These are phyloP conservation scores for Stachybotrys chartarum DNA, from an alignment of 2,329 filamentous ascomycete genomes.

Conservation along the genomic window DNA sequence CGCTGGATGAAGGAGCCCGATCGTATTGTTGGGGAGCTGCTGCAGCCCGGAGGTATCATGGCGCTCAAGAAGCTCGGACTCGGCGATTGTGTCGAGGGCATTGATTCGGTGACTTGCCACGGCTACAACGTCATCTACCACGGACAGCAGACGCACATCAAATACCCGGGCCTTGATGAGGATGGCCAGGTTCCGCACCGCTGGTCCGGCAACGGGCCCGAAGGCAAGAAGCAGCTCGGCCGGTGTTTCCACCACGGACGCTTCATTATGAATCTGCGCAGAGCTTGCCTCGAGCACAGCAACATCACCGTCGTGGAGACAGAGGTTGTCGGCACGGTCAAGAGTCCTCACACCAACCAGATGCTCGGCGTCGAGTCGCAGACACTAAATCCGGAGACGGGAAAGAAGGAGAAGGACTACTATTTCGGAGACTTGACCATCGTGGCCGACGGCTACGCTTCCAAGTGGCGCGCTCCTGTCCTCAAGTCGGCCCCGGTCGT, in stretches of 20 bases:
- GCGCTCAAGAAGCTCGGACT: conserved; percentile 78
- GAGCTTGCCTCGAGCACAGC: conserved; percentile 63
- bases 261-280: conserved; percentile 77
- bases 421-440: conserved; percentile 89
- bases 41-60: conserved; percentile 85
- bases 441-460: conserved; percentile 85
- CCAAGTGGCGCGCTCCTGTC: conserved; percentile 80
- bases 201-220: conserved; percentile 26
- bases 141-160: conserved; percentile 63
- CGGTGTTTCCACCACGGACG: conserved; percentile 88
- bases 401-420: conserved; percentile 55
- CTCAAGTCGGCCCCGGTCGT: conserved; percentile 60
- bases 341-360: conserved; percentile 58
- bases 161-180: conserved; percentile 63
- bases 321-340: conserved; percentile 70
- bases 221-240: conserved; percentile 51
- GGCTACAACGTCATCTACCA: conserved; percentile 88
- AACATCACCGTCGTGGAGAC: conserved; percentile 92
- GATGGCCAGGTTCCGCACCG: conserved; percentile 30
- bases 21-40: conserved; percentile 88
- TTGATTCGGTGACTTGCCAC: conserved; percentile 75
- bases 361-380: conserved; percentile 76
- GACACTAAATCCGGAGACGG: conserved; percentile 52
- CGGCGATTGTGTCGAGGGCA: conserved; percentile 73
- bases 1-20: conserved; percentile 85